These are phyloP conservation scores for Colletotrichum cuscutae DNA, from an alignment of 2,329 filamentous ascomycete species.

Conservation along the genomic window DNA sequence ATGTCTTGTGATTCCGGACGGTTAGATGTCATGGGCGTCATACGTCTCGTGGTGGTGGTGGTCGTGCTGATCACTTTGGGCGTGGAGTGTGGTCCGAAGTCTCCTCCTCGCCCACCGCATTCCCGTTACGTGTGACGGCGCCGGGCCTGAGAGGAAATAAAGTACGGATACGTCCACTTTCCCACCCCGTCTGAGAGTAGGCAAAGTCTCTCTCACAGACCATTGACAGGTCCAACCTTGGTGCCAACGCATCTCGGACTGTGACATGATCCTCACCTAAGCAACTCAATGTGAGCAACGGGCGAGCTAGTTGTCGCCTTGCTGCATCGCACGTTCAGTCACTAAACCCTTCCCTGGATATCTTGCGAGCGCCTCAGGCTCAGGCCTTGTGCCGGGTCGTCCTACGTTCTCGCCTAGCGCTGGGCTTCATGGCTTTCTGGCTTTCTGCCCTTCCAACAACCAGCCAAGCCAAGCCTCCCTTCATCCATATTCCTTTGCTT, in stretches of 20 bases:
- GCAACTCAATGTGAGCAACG: slow-evolving; percentile 26
- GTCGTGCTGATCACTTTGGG: slow-evolving; percentile 21
- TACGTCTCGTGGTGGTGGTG: background rate
- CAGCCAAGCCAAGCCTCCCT: slow-evolving; percentile 20
- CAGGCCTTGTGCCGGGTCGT: slow-evolving; percentile 17
- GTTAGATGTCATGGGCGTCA: background rate
- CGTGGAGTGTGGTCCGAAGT: slow-evolving; percentile 41
- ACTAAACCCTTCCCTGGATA: slow-evolving; percentile 33
- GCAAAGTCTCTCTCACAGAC: background rate
- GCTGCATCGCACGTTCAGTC: slow-evolving; percentile 24
- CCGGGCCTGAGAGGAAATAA: background rate
- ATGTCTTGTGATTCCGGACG: background rate
- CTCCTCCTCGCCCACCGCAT: slow-evolving; percentile 15
- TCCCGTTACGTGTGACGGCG: background rate
- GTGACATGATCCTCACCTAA: slow-evolving; percentile 34
- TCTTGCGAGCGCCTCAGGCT: slow-evolving; percentile 29
- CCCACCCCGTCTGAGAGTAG: slow-evolving; percentile 28
- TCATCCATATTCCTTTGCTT: slow-evolving; percentile 11
- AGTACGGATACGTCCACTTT: slow-evolving; percentile 5
- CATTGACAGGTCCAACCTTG: slow-evolving; percentile 32
- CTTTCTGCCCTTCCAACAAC: slow-evolving; percentile 11
- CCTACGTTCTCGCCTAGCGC: slow-evolving; percentile 9
- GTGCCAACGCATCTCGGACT: slow-evolving; percentile 14
- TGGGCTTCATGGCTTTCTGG: slow-evolving; percentile 1
- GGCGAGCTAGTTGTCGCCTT: slow-evolving; percentile 19